Percentiles rank a stretch among this genome's conserved stretches.
Evolutionary conservation across 2,329 filamentous ascomycete genomes (phyloP).

Genomic region (Xylariales sp.): DNA sequence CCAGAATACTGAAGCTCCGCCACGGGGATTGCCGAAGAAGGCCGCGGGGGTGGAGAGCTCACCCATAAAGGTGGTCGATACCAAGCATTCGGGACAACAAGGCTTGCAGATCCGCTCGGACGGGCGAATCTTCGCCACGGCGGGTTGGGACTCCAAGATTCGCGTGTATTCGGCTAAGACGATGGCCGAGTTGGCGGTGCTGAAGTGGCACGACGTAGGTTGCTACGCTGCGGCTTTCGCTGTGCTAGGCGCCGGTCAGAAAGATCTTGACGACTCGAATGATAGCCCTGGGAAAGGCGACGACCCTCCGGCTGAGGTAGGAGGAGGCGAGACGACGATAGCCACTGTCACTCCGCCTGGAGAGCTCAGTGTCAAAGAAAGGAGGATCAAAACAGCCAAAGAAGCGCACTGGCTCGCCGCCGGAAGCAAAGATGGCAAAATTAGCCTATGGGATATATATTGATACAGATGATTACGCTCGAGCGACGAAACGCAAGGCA

Average conservation of each 20-base stretch:
- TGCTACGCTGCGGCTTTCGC: slow-evolving; percentile 86
- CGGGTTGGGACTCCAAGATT: slow-evolving; percentile 88
- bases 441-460: slow-evolving; percentile 96
- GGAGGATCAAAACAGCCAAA: slow-evolving; percentile 72
- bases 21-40: slow-evolving; percentile 30
- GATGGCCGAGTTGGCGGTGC: slow-evolving; percentile 86
- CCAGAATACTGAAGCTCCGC: slow-evolving; percentile 18
- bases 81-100: slow-evolving; percentile 92
- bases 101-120: slow-evolving; percentile 81
- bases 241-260: slow-evolving; percentile 47
- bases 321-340: slow-evolving; percentile 36
- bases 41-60: slow-evolving; percentile 50
- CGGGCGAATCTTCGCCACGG: slow-evolving; percentile 85
- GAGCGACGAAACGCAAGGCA: neutral
- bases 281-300: slow-evolving; percentile 22
- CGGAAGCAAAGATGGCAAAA: slow-evolving; percentile 93
- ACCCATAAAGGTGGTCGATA: slow-evolving; percentile 74
- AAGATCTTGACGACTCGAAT: slow-evolving; percentile 21
- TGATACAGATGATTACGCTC: slow-evolving; percentile 51
- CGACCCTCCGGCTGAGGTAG: no score
- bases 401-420: slow-evolving; percentile 88
- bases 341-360: slow-evolving; percentile 46
- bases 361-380: slow-evolving; percentile 68
- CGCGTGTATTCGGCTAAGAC: slow-evolving; percentile 84
- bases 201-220: slow-evolving; percentile 94